Percentiles rank a stretch among this genome's conserved stretches.
These are phyloP conservation scores for Fraxinus anomala DNA, from an alignment of 257 asterid species.

Conservation along the genomic window DNA sequence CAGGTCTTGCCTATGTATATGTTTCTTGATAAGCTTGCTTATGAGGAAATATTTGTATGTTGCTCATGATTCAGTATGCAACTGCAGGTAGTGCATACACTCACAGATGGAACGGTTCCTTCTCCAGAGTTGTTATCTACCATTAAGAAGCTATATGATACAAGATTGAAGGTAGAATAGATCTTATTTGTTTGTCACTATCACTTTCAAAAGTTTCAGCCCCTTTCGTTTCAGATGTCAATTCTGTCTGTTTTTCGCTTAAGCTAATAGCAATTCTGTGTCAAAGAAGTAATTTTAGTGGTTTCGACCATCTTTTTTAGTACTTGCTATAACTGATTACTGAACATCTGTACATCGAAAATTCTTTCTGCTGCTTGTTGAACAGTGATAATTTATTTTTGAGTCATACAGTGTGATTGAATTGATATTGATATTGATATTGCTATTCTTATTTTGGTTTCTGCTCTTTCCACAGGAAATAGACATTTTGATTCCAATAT, in stretches of 20 bases:
- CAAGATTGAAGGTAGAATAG: constrained; percentile 66
- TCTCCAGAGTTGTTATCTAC: constrained; percentile 71
- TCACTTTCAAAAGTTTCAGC: constrained; percentile 4
- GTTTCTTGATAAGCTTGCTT: constrained; percentile 22
- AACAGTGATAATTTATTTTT: not conserved
- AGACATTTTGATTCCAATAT: constrained; percentile 72
- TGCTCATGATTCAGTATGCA: constrained; percentile 32
- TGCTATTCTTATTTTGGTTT: constrained; percentile 26
- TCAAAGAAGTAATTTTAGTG: constrained; percentile 3
- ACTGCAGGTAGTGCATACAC: constrained; percentile 82
- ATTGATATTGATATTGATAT: not conserved
- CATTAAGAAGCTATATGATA: constrained; percentile 68
- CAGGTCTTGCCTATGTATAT: constrained; percentile 49
- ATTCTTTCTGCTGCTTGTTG: not conserved
- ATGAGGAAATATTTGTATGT: constrained; percentile 28
- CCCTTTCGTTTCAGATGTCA: constrained; percentile 16
- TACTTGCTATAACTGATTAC: not conserved
- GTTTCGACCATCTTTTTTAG: not conserved
- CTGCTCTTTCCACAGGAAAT: constrained; percentile 62
- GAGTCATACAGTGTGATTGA: not conserved
- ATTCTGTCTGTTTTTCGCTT: not conserved
- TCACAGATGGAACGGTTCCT: constrained; percentile 84
- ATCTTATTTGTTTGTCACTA: constrained; percentile 13
- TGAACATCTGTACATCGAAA: not conserved
- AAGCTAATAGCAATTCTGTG: constrained; percentile 2